Percentiles rank a stretch among this genome's conserved stretches.
Conservation (phyloP, 1,284 basidiomycete species). For the Entoloma clypeatum region DNA sequence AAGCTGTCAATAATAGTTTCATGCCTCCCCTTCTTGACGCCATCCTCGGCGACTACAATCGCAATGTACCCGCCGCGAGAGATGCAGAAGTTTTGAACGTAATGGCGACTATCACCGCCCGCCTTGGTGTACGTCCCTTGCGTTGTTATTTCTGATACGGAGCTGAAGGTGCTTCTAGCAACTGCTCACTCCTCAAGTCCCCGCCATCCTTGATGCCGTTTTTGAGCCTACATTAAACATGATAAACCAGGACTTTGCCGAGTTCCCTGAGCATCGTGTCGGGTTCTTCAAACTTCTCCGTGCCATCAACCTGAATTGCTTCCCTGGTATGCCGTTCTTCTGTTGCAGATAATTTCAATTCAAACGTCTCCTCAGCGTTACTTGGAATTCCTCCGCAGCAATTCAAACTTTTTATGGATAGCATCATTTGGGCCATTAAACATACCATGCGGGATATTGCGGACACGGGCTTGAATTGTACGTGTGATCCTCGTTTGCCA, state of each 20-base stretch:
- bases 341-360: no score
- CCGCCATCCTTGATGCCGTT: slow-evolving; percentile 93
- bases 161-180: slow-evolving; percentile 40
- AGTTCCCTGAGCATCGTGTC: slow-evolving; percentile 96
- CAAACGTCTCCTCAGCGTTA: slow-evolving; percentile 52
- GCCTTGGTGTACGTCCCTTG: slow-evolving; percentile 70
- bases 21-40: slow-evolving; percentile 97
- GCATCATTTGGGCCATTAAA: slow-evolving; percentile 99
- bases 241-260: slow-evolving; percentile 99
- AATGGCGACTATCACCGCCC: slow-evolving; percentile 93
- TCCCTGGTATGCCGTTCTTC: slow-evolving; percentile 66
- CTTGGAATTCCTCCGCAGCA: slow-evolving; percentile 85
- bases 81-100: slow-evolving; percentile 98
- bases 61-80: slow-evolving; percentile 90
- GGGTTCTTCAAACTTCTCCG: slow-evolving; percentile 97
- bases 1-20: slow-evolving; percentile 87
- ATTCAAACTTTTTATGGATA: slow-evolving; percentile 99
- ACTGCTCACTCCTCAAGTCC: slow-evolving; percentile 92
- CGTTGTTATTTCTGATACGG: background rate
- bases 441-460: slow-evolving; percentile 99
- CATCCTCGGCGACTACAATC: slow-evolving; percentile 94
- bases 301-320: slow-evolving; percentile 92
- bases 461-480: slow-evolving; percentile 88
- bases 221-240: slow-evolving; percentile 97
- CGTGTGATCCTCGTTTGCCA: slow-evolving; percentile 28